Percentiles rank a stretch among this genome's conserved stretches.
phyloP scores from a whole-genome alignment of 2,329 filamentous ascomycete genomes.

The Westerdykella sp. region DNA sequence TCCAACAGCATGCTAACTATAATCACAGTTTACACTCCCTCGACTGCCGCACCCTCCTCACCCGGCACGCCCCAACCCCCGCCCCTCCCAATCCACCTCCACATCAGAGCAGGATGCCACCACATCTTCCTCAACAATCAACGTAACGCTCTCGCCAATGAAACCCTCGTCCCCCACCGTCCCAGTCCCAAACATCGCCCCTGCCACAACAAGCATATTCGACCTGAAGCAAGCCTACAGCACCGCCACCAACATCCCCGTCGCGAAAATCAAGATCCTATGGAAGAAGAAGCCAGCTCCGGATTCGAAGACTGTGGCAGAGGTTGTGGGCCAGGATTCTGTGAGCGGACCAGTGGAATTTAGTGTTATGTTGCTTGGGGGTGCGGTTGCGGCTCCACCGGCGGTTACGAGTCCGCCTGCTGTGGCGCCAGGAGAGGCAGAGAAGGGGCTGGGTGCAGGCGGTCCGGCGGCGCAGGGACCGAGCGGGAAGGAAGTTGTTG shows the following conservation, averaged over 20 bases:
- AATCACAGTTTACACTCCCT: constrained; percentile 62
- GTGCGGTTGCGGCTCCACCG: constrained; percentile 38
- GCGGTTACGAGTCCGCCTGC: constrained; percentile 44
- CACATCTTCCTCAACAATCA: constrained; percentile 30
- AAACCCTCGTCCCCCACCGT: constrained; percentile 57
- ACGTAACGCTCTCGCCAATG: constrained; percentile 65
- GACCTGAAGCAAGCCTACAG: constrained; percentile 70
- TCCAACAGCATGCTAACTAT: constrained; percentile 4
- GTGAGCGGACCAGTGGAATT: constrained; percentile 60
- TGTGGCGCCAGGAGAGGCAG: constrained; percentile 50
- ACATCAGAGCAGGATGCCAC: constrained; percentile 4
- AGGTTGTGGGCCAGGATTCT: constrained; percentile 55
- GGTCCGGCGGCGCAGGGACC: constrained; percentile 45
- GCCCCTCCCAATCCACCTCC: constrained; percentile 43
- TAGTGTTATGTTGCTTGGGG: constrained; percentile 80
- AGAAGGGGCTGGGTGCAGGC: constrained; percentile 34
- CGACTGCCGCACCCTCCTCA: constrained; percentile 53
- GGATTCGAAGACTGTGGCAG: constrained; percentile 71
- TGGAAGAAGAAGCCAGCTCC: constrained; percentile 79
- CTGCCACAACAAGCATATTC: constrained; percentile 66
- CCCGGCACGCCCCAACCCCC: constrained; percentile 42
- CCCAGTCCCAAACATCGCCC: constrained; percentile 56
- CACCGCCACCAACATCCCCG: constrained; percentile 51
- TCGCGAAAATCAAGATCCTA: constrained; percentile 76
- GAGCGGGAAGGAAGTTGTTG: constrained; percentile 56